Evolutionary conservation across 2,329 filamentous ascomycete genomes (phyloP).

Genomic region (Cryphonectria nitschkei): DNA sequence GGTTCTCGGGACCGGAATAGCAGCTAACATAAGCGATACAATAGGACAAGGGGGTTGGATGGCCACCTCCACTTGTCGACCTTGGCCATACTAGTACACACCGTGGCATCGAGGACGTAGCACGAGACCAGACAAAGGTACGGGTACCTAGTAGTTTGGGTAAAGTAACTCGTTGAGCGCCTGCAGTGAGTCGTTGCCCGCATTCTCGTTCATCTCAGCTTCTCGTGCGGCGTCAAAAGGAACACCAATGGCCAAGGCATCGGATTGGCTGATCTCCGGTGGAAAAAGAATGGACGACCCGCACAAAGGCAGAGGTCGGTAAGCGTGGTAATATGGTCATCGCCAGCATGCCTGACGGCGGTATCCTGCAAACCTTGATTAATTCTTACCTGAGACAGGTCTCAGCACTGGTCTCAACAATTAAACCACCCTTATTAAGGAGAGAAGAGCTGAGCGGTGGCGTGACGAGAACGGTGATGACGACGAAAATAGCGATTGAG

Average conservation of each 20-base stretch:
- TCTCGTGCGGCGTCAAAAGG: background rate
- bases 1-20: slow-evolving; percentile 4
- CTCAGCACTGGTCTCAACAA: background rate
- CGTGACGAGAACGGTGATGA: background rate
- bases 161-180: too few relatives aligned
- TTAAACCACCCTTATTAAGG: too few relatives aligned
- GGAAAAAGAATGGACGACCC: background rate
- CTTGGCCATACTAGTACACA: background rate
- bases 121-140: background rate
- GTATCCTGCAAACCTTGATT: too few relatives aligned
- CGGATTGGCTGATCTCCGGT: background rate
- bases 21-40: background rate
- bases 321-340: background rate
- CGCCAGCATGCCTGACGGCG: background rate
- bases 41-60: background rate
- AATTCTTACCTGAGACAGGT: background rate
- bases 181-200: too few relatives aligned
- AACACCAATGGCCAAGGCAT: background rate
- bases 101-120: too few relatives aligned
- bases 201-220: background rate
- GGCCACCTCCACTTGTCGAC: background rate
- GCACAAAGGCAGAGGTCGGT: background rate
- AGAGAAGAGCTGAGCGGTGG: background rate
- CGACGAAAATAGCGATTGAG: background rate
- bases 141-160: too few relatives aligned